Conservation (phyloP, 768 basidiomycete species). For the Tricholoma bakamatsutake region DNA sequence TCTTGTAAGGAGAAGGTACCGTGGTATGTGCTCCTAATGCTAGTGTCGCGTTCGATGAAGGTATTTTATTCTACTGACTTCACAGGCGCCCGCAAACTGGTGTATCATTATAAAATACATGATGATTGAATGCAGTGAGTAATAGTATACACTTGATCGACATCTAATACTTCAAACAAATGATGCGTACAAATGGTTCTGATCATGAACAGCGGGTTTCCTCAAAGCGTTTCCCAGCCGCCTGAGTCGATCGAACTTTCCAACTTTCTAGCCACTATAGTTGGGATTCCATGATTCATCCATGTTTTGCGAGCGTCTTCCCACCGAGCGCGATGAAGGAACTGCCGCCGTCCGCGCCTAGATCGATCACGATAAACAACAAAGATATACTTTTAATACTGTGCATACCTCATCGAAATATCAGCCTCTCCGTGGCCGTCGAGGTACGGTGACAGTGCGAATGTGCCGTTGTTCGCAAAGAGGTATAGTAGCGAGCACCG, state of each 20-base stretch:
- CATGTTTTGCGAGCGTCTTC: constrained; percentile 90
- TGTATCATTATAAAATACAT: too few relatives aligned
- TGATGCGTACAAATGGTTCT: too few relatives aligned
- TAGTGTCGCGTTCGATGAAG: too few relatives aligned
- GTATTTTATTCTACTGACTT: too few relatives aligned
- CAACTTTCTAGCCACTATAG: constrained; percentile 80
- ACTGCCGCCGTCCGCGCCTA: constrained; percentile 87
- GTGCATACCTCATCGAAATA: constrained; percentile 75
- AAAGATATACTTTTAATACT: background rate
- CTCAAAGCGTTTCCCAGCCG: constrained; percentile 86
- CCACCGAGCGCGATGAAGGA: constrained; percentile 76
- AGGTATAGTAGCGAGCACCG: constrained; percentile 87
- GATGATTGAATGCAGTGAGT: too few relatives aligned
- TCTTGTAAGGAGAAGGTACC: too few relatives aligned
- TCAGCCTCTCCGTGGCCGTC: constrained; percentile 95
- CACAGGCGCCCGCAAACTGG: too few relatives aligned
- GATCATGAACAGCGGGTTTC: background rate
- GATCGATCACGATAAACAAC: background rate
- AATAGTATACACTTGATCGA: too few relatives aligned
- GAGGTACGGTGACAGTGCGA: constrained; percentile 83
- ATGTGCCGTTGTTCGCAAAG: constrained; percentile 86
- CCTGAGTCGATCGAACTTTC: constrained; percentile 85
- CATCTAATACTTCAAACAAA: too few relatives aligned
- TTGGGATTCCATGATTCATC: constrained; percentile 88
- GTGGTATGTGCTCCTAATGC: too few relatives aligned